These are phyloP conservation scores for Xerocomus brunneocitrinus DNA, from an alignment of 768 basidiomycete species.

Conservation along the genomic window DNA sequence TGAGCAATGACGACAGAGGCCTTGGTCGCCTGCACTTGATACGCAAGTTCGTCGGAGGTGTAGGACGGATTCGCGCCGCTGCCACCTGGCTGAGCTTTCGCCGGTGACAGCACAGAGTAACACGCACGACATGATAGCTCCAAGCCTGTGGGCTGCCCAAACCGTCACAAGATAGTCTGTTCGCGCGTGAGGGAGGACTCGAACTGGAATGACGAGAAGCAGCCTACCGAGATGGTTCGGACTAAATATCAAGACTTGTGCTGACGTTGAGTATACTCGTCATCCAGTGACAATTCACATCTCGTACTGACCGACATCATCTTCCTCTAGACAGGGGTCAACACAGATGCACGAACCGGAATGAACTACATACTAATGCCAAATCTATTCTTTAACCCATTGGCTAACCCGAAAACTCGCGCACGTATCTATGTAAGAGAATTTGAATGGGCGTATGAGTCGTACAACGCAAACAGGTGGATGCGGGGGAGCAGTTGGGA, in stretches of 20 bases:
- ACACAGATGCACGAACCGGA: not conserved
- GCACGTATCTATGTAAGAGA: slow-evolving; percentile 28
- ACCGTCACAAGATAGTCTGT: slow-evolving; percentile 53
- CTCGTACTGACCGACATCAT: slow-evolving; percentile 36
- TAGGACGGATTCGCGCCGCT: slow-evolving; percentile 63
- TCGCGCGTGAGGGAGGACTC: not conserved
- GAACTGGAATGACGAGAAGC: not conserved
- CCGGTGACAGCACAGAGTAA: not conserved
- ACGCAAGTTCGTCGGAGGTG: slow-evolving; percentile 50
- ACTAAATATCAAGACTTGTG: slow-evolving; percentile 57
- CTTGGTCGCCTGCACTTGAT: slow-evolving; percentile 50
- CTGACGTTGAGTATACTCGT: slow-evolving; percentile 5
- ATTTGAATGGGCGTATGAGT: not conserved
- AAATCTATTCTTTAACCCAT: slow-evolving; percentile 32
- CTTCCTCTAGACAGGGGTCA: slow-evolving; percentile 27
- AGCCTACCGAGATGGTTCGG: slow-evolving; percentile 60
- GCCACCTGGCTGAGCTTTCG: slow-evolving; percentile 1
- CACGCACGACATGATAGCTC: slow-evolving; percentile 54
- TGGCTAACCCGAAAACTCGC: slow-evolving; percentile 37
- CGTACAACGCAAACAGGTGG: not conserved
- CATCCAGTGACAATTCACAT: not conserved
- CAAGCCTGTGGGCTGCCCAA: slow-evolving; percentile 54
- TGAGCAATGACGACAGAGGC: slow-evolving; percentile 48
- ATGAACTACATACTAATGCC: slow-evolving; percentile 28
- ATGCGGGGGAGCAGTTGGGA: not conserved